Percentiles rank a stretch among this genome's conserved stretches.
Conservation (phyloP, 164 flowering plant genomes). For the Macadamia integrifolia region DNA sequence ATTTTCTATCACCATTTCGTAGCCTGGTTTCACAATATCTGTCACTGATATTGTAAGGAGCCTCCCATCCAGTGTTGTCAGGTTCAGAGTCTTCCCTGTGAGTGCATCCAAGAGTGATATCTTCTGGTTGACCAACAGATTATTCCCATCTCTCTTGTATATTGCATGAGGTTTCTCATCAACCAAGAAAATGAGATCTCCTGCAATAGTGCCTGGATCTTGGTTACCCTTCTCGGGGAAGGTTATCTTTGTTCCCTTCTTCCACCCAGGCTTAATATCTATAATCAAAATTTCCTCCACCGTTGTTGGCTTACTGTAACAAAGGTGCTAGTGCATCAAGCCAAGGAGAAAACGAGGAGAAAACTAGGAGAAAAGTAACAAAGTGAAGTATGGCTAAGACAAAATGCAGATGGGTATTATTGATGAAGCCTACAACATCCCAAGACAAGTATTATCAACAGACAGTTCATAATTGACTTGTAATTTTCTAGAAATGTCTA, state of each 20-base stretch:
- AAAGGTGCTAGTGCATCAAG: not conserved
- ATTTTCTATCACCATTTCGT: slow-evolving; percentile 55
- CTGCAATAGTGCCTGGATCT: slow-evolving; percentile 61
- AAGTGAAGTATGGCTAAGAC: slow-evolving; percentile 30
- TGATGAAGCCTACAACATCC: no score
- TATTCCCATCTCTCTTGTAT: slow-evolving; percentile 81
- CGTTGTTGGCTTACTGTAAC: slow-evolving; percentile 43
- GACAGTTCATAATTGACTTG: no score
- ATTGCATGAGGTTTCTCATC: slow-evolving; percentile 85
- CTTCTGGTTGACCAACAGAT: slow-evolving; percentile 54
- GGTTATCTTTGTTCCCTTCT: slow-evolving; percentile 92
- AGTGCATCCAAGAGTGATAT: slow-evolving; percentile 77
- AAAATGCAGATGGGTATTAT: not conserved
- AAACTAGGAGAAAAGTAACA: not conserved
- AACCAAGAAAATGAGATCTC: slow-evolving; percentile 75
- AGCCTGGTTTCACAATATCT: slow-evolving; percentile 67
- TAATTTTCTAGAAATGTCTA: no score
- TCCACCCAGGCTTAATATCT: slow-evolving; percentile 94
- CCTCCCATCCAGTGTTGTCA: slow-evolving; percentile 72
- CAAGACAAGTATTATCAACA: no score
- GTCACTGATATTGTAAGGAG: slow-evolving; percentile 47
- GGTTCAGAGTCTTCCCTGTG: slow-evolving; percentile 67
- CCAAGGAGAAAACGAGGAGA: not conserved
- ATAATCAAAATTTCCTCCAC: slow-evolving; percentile 80
- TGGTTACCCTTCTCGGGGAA: slow-evolving; percentile 87